Percentiles rank a stretch among this genome's conserved stretches.
Evolutionary conservation across 148 eudicot species (phyloP).

Genomic region (Rhododendron vialii): DNA sequence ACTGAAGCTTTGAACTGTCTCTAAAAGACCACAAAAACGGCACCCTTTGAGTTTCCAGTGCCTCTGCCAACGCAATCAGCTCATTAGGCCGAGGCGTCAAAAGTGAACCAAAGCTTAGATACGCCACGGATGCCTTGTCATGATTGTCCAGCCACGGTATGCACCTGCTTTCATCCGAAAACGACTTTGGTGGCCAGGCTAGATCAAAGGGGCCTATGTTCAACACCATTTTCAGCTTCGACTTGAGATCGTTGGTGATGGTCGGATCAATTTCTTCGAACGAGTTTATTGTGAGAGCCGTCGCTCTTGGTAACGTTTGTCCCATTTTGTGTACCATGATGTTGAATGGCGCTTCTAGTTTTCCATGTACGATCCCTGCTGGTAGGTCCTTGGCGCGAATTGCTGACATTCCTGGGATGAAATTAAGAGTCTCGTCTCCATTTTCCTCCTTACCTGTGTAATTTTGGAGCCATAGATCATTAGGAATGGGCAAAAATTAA

Average conservation of each 20-base stretch:
- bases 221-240: conserved; percentile 28
- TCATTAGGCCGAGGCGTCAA: conserved; percentile 33
- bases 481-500: not conserved
- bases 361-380: conserved; percentile 25
- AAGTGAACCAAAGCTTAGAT: conserved; percentile 62
- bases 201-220: conserved; percentile 38
- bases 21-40: conserved; percentile 69
- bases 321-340: conserved; percentile 33
- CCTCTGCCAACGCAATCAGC: conserved; percentile 45
- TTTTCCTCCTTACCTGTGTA: conserved; percentile 22
- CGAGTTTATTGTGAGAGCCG: conserved; percentile 37
- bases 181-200: conserved; percentile 8
- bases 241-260: conserved; percentile 27
- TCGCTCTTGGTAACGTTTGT: conserved; percentile 22
- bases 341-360: conserved; percentile 17
- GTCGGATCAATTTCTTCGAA: conserved; percentile 41
- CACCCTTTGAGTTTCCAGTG: conserved; percentile 29
- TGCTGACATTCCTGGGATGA: conserved; percentile 38
- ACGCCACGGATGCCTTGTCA: conserved; percentile 27
- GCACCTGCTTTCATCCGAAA: conserved; percentile 33
- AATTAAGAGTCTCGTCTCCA: conserved; percentile 23
- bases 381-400: conserved; percentile 33
- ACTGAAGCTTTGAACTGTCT: conserved; percentile 16
- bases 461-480: not conserved
- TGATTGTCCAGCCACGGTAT: conserved; percentile 51